Evolutionary conservation across 106 monocot species (phyloP), one percentile per base, ranked within the genome.

Genomic region (Posidonia australis): DNA sequence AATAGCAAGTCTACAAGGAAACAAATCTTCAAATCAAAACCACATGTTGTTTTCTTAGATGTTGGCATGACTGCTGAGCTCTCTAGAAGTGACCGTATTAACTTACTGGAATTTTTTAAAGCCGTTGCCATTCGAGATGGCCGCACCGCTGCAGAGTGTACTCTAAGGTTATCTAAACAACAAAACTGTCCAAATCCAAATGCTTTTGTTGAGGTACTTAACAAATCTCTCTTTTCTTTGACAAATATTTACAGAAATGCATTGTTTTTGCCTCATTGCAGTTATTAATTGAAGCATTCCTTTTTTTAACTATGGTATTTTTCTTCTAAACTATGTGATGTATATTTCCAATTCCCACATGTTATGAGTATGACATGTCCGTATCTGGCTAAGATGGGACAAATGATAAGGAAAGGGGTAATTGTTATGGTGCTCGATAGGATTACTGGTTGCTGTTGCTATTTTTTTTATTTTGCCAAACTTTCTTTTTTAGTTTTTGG

Each of bases 51-150:
- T 48, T 83, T 87, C 68, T 70, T 87, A 31, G 86, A 87, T 75
- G 86, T 87, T 10, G 86, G 86, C 51, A 82, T 87, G 83, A 87
- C 83, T 44, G 86, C 80, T 25, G 86, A 87, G 52, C 86, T 87
- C n/a, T 80, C 83, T 49, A 68, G 70, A 29, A 54, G 36, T 67
- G 86, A 87, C 14, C 82, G 80, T 22, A 27, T 62, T 19, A 87
- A 83, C 68, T 65, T 87, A 42, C 58, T 70, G 23, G 77, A 82
- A 27, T 87, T 87, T 55, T 87, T 87, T 19, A 83, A 83, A 51
- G 79, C 86, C 24, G 86, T 87, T 46, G 83, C 83, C 26, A 22
- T 67, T 51, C 73, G 86, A 68, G 86, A 87, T 72, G 86, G 83
- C 18, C 82, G 77, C 44, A 87, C 83, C 54, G 86, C 86, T 46